Evolutionary conservation across 1,139 yeast species (phyloP).

Genomic region (Sugiyamaella japonica): DNA sequence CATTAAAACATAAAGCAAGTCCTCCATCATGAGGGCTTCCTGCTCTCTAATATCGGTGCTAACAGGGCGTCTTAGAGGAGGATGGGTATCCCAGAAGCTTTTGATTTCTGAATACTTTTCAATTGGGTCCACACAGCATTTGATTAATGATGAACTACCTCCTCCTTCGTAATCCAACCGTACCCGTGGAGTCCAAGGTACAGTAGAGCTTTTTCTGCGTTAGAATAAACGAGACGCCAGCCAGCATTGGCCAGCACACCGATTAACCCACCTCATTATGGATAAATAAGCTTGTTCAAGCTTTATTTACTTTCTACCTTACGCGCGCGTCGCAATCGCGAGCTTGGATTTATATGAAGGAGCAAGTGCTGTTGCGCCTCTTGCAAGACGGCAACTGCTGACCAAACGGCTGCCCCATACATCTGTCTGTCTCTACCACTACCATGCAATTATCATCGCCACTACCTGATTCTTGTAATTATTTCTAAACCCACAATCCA

Average conservation of each 20-base stretch:
- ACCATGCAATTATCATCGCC: neutral
- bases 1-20: slow-evolving; percentile 62
- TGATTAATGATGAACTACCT: slow-evolving; percentile 2
- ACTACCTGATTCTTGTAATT: neutral
- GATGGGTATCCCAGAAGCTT: slow-evolving; percentile 4
- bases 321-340: neutral
- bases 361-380: neutral
- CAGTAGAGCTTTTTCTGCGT: neutral
- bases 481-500: neutral
- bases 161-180: neutral
- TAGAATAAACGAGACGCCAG: too few species aligned
- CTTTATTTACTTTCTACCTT: neutral
- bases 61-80: slow-evolving; percentile 20
- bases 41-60: slow-evolving; percentile 47
- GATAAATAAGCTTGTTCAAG: too few species aligned
- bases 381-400: neutral
- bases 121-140: slow-evolving; percentile 25
- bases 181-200: slow-evolving; percentile 6
- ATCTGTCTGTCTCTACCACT: neutral
- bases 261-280: too few species aligned
- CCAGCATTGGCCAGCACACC: neutral
- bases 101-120: slow-evolving; percentile 29
- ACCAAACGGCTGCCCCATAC: too few species aligned
- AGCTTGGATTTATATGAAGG: neutral
- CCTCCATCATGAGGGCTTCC: slow-evolving; percentile 71